These are phyloP conservation scores for Cucumis sativus DNA, from an alignment of 306 rosid species.

Conservation along the genomic window Cucumber_9930_V3 NC_026655.2:9059501-9060000, in stretches of 20 bases:
- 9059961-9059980: neutral
- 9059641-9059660: neutral
- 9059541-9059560: too few species aligned
- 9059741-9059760: neutral
- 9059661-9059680: neutral
- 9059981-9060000: neutral
- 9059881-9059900: too few species aligned
- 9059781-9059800: constrained; percentile 5
- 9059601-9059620: too few species aligned
- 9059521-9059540: too few species aligned
- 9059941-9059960: neutral
- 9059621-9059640: too few species aligned
- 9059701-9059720: neutral
- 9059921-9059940: neutral
- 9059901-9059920: neutral
- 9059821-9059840: neutral
- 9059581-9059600: too few species aligned
- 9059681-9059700: neutral
- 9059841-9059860: neutral
- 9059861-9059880: neutral
- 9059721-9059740: neutral
- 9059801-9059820: constrained; percentile 10
- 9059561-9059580: too few species aligned
- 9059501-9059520: too few species aligned
- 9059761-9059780: neutral